Evolutionary conservation across 2,329 filamentous ascomycete genomes (phyloP).

Genomic region (Stemphylium vesicarium): DNA sequence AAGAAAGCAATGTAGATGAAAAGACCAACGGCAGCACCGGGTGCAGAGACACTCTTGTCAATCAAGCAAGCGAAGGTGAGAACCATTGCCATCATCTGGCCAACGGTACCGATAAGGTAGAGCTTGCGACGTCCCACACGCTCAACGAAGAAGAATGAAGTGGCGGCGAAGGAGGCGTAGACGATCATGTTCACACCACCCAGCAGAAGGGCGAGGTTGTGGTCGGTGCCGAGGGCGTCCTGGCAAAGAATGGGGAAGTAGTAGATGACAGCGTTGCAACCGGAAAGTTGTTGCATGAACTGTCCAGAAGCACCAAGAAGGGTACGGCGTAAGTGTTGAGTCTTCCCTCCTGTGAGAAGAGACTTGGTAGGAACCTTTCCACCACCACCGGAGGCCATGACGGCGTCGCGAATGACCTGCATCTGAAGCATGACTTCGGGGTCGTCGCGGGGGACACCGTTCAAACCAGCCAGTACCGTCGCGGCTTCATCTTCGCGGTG

Average conservation of each 20-base stretch:
- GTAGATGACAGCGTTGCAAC: slow-evolving; percentile 54
- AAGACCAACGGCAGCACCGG: slow-evolving; percentile 64
- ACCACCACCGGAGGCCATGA: slow-evolving; percentile 44
- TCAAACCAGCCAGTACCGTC: slow-evolving; percentile 57
- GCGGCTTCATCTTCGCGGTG: slow-evolving; percentile 55
- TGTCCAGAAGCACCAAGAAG: slow-evolving; percentile 65
- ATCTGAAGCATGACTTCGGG: slow-evolving; percentile 64
- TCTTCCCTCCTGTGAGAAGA: slow-evolving; percentile 67
- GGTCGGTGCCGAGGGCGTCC: slow-evolving; percentile 58
- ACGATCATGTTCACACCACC: slow-evolving; percentile 62
- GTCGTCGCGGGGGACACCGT: slow-evolving; percentile 56
- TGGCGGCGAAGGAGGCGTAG: slow-evolving; percentile 61
- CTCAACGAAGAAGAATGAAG: slow-evolving; percentile 70
- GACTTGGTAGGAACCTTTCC: slow-evolving; percentile 47
- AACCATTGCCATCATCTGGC: slow-evolving; percentile 60
- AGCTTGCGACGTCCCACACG: slow-evolving; percentile 61
- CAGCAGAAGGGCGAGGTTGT: slow-evolving; percentile 54
- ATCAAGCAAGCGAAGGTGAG: slow-evolving; percentile 52
- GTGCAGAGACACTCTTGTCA: slow-evolving; percentile 45
- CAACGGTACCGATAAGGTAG: slow-evolving; percentile 51
- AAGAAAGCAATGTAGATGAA: slow-evolving; percentile 75
- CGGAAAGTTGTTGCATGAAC: slow-evolving; percentile 63
- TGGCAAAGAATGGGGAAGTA: slow-evolving; percentile 54
- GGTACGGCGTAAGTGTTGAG: slow-evolving; percentile 68
- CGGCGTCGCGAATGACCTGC: slow-evolving; percentile 66